Base-by-base conservation (phyloP, 1,284 basidiomycete genomes). In the Moesziomyces parantarcticus region DNA sequence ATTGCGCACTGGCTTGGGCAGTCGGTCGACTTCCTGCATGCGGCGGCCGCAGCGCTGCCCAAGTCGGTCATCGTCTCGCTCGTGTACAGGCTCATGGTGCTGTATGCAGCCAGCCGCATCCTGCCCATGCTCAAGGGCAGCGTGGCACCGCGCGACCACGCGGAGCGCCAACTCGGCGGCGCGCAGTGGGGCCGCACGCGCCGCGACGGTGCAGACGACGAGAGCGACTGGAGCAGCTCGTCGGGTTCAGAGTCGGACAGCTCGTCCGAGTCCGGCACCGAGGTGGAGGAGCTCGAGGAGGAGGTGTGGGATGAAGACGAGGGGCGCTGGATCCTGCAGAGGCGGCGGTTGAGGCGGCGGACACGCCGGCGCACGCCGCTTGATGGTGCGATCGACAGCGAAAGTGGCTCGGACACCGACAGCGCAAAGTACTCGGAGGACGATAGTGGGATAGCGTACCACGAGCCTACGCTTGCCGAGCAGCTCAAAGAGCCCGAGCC, bases 21-120 rank as follows among this genome's bases (percentile, higher is more conserved):
- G 43, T 68, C 68, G 25, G 49, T 79, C 49, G 71, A 76, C 40
- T 76, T 82, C 11, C 54, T 82, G 25, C 47, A 65, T 34, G 79
- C 79, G 14, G 76, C 79, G 2, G 67, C 58, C 20, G 75, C 75
- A 2, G 81, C 78, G 6, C 58, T 83, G 39, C 82, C 82, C 9
- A 76, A 75, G 41, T 76, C 73, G 29, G 78, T 83, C 20, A 77
- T 83, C 43, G 79, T 83, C 9, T 76, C 68, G 36, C 54, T 83
- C 25, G 71, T 83, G 13, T 83, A 80, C 43, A 67, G 82, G 14
- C 43, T 83, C 13, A 78, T 78, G 65, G 79, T 83, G 41, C 63
- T 83, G 20, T 83, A 82, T 57, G 72, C 79, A 1, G 80, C 80
- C 7, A 79, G 73, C 34, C 71, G 82, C 16, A 79, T 83, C 43